A percentile compares a stretch with the other conserved stretches of the same genome.
Conservation (phyloP, 208 protist species). For the Leishmania major region DNA sequence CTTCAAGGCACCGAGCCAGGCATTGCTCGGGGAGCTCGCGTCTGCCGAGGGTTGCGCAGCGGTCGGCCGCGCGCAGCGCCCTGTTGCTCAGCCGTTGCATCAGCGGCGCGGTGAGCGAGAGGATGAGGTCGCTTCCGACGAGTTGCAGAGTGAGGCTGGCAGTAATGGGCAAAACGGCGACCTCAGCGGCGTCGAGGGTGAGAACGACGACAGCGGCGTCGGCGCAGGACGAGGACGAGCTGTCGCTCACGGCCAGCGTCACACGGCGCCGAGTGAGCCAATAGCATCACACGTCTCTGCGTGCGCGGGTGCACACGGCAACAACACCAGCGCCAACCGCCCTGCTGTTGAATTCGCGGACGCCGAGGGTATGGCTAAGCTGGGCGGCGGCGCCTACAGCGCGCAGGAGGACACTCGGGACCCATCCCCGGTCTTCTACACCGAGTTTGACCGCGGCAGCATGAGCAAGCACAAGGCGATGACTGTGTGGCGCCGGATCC, state of each 20-base stretch:
- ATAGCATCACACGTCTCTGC: background rate
- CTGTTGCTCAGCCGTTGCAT: background rate
- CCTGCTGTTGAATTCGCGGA: conserved; percentile 2
- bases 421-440: conserved; percentile 5
- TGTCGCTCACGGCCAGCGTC: background rate
- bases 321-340: background rate
- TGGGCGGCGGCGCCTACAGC: background rate
- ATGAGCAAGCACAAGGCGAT: conserved; percentile 30
- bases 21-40: conserved; percentile 19
- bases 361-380: background rate
- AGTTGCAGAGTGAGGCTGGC: conserved; percentile 8
- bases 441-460: conserved; percentile 26
- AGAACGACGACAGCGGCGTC: background rate
- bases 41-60: background rate
- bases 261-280: background rate
- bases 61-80: background rate
- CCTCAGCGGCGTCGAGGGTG: background rate
- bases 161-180: background rate
- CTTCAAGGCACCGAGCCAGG: conserved; percentile 36
- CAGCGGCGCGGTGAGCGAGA: conserved; percentile 20
- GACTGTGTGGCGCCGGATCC: conserved; percentile 25
- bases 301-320: background rate
- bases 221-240: background rate
- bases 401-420: conserved; percentile 19
- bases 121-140: conserved; percentile 1